Percentiles rank a stretch among this genome's conserved stretches.
phyloP scores from a whole-genome alignment of 495 filamentous ascomycete genomes.

The Haplographium delicatum region DNA sequence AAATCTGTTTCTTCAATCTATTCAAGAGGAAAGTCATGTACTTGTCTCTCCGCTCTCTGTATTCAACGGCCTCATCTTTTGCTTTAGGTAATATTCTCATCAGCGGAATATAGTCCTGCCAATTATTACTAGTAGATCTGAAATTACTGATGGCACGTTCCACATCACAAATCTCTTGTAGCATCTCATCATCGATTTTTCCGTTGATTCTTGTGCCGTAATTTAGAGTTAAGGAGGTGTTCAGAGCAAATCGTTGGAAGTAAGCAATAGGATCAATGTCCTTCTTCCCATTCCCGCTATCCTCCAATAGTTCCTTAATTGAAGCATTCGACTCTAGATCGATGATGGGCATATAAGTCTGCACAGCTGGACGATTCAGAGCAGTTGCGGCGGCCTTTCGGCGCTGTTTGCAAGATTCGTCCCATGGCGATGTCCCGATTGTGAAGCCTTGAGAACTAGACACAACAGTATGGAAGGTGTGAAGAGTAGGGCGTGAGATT shows the following conservation, averaged over 20 bases:
- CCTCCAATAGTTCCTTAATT: conserved; percentile 58
- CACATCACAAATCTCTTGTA: conserved; percentile 58
- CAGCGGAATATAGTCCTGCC: conserved; percentile 65
- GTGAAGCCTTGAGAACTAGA: conserved; percentile 66
- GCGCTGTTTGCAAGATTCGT: conserved; percentile 65
- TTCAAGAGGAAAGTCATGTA: conserved; percentile 55
- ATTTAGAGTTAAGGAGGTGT: conserved; percentile 61
- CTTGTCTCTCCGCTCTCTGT: conserved; percentile 47
- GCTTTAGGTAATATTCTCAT: conserved; percentile 52
- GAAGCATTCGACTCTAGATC: conserved; percentile 61
- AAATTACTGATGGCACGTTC: conserved; percentile 60
- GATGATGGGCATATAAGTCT: conserved; percentile 68
- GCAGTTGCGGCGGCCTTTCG: conserved; percentile 68
- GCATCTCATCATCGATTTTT: conserved; percentile 47
- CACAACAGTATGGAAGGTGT: conserved; percentile 69
- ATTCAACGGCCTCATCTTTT: conserved; percentile 48
- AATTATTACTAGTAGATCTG: conserved; percentile 62
- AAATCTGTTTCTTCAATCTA: conserved; percentile 55
- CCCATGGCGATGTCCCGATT: conserved; percentile 70
- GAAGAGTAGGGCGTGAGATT: conserved; percentile 63
- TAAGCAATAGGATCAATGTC: conserved; percentile 62
- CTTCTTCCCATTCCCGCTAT: conserved; percentile 47
- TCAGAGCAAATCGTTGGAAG: conserved; percentile 63
- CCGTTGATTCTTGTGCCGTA: conserved; percentile 60
- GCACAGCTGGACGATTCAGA: conserved; percentile 59